Evolutionary conservation across 495 filamentous ascomycete genomes (phyloP).

Genomic region (Jackrogersella multiformis): DNA sequence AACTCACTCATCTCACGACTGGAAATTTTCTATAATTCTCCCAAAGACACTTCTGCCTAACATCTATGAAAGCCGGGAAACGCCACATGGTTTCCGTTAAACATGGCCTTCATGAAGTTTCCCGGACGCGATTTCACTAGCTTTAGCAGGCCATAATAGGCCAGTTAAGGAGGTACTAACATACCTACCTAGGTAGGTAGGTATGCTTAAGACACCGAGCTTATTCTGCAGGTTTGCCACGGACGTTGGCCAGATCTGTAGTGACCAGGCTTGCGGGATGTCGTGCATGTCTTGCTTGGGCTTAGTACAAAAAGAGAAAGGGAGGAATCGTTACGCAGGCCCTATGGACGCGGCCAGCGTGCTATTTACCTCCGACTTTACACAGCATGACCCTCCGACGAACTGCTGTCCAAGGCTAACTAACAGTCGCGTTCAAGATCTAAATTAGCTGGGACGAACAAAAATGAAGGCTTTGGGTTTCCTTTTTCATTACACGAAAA

Average conservation of each 20-base stretch:
- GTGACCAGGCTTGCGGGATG: conserved; percentile 39
- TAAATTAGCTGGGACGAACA: conserved; percentile 6
- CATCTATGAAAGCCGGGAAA: conserved; percentile 12
- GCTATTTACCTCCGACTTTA: conserved; percentile 42
- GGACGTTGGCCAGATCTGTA: conserved; percentile 33
- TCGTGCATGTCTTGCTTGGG: conserved; percentile 34
- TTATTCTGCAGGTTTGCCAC: conserved; percentile 30
- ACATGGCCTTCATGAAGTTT: conserved; percentile 5
- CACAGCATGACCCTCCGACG: conserved; percentile 35
- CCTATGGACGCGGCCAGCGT: conserved; percentile 31
- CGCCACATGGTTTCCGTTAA: conserved; percentile 16
- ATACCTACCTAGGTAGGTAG: too few species aligned
- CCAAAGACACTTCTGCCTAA: conserved; percentile 6
- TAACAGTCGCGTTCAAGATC: conserved; percentile 15
- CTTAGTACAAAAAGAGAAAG: conserved; percentile 33
- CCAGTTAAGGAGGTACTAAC: conserved; percentile 9
- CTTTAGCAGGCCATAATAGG: conserved; percentile 17
- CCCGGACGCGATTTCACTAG: background rate
- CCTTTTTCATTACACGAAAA: conserved; percentile 11
- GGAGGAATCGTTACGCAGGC: conserved; percentile 30
- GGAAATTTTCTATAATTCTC: conserved; percentile 20
- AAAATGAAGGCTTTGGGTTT: conserved; percentile 1
- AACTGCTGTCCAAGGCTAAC: conserved; percentile 29
- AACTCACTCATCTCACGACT: conserved; percentile 30
- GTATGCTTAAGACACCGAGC: background rate